Percentiles rank a stretch among this genome's conserved stretches.
These are phyloP conservation scores for Hagleromyces aurorensis DNA, from an alignment of 805 yeast genomes.

Conservation along the genomic window DNA sequence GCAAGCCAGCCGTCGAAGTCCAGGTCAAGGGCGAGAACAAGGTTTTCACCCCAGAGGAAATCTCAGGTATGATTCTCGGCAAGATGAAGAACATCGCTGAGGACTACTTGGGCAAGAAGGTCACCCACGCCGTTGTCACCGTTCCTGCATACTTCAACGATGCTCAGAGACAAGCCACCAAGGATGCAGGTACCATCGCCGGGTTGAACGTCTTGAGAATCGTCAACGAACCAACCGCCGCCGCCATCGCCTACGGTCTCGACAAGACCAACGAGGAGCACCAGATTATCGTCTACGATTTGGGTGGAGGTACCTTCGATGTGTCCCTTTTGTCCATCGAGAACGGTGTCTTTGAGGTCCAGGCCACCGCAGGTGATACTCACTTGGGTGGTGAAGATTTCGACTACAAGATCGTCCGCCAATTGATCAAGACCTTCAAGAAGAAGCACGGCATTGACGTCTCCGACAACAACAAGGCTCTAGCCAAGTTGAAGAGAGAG, in stretches of 20 bases:
- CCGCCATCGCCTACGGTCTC: constrained; percentile 94
- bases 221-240: constrained; percentile 93
- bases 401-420: constrained; percentile 81
- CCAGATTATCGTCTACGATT: constrained; percentile 85
- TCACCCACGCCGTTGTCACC: constrained; percentile 85
- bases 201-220: constrained; percentile 84
- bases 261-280: constrained; percentile 77
- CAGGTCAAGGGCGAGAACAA: constrained; percentile 65
- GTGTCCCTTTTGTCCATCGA: constrained; percentile 82
- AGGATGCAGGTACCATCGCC: constrained; percentile 89
- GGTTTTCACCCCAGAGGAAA: constrained; percentile 84
- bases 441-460: constrained; percentile 87
- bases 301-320: constrained; percentile 98
- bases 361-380: constrained; percentile 93
- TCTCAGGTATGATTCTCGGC: constrained; percentile 83
- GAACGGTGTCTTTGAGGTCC: constrained; percentile 86
- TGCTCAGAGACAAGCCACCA: constrained; percentile 91
- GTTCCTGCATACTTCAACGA: constrained; percentile 92
- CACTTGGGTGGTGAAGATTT: constrained; percentile 98
- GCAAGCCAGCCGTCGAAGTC: constrained; percentile 79
- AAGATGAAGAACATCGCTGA: constrained; percentile 93
- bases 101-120: constrained; percentile 76
- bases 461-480: constrained; percentile 70
- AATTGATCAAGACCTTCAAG: constrained; percentile 80
- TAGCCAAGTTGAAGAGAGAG: constrained; percentile 92